Base-by-base conservation (phyloP, 2,329 filamentous ascomycete genomes). In the Colletotrichum navitas region DNA sequence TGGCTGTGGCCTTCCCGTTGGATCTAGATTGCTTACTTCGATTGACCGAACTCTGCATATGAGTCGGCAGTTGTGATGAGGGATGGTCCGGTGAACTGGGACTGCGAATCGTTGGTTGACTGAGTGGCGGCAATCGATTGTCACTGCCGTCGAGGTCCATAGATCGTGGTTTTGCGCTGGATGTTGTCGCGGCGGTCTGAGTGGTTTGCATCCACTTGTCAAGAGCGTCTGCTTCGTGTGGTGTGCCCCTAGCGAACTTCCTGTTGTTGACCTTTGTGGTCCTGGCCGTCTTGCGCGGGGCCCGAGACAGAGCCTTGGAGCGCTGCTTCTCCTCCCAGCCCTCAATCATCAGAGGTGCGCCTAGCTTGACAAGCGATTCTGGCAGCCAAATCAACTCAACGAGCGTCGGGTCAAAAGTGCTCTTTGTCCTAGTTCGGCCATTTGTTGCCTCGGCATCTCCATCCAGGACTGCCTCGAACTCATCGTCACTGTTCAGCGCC, bases 401-500 rank as follows among this genome's bases (percentile, higher is more conserved):
- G 36, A 89, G 85, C 11, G 85, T 86, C 0, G 94, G 92, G 75
- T 94, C 90, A 75, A 92, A 94, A 0, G 79, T 73, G 64, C 84
- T 85, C 47, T 74, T 82, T 26, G 76, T 55, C 12, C 65, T 66
- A 21, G 26, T 68, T 18, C 54, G 58, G 18, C 65, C n/a, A 5
- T 55, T 51, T 7, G 72, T 55, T 18, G 60, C 71, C 16, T 74
- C 67, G n/a, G 78, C 81, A 1, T 74, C 69, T 2, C 73, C 72
- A 5, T 76, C 75, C 78, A 80, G 62, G 77, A 83, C 62, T 76
- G 81, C 85, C 0, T 85, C 85, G 18, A 89, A 83, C 12, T 93
- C 91, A 47, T 93, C 90, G 64, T 94, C 91, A 71, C 88, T 89
- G 74, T 89, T 89, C n/a, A 90, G 83, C 2, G 89, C 89, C 18